Percentiles rank a stretch among this genome's conserved stretches.
phyloP scores from a whole-genome alignment of 331 rosid species.

The Cydonia oblonga region DNA sequence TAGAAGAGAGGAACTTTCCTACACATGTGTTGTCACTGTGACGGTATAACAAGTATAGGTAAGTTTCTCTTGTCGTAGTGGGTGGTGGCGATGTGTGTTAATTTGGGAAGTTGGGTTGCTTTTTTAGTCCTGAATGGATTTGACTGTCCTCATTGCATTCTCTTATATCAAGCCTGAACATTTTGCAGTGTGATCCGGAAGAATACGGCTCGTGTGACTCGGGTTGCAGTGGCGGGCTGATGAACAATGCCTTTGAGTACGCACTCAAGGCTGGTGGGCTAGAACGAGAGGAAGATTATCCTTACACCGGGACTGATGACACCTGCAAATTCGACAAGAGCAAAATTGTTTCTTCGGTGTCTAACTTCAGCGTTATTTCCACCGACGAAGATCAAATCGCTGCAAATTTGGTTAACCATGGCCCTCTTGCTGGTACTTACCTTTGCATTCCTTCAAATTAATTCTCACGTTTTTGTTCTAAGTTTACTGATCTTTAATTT shows the following conservation, averaged over 20 bases:
- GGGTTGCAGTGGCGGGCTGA: conserved; percentile 81
- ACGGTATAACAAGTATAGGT: neutral
- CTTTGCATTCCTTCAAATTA: neutral
- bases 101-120: neutral
- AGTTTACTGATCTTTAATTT: neutral
- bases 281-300: conserved; percentile 62
- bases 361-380: conserved; percentile 75
- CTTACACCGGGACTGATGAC: conserved; percentile 73
- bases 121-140: neutral
- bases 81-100: neutral
- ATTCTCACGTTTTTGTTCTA: neutral
- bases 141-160: neutral
- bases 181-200: conserved; percentile 85
- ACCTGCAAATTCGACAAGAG: conserved; percentile 72
- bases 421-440: conserved; percentile 79
- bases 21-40: neutral
- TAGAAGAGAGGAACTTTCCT: neutral
- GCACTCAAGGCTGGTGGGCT: conserved; percentile 69
- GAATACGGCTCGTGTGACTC: conserved; percentile 55
- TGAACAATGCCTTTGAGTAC: conserved; percentile 82
- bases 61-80: neutral
- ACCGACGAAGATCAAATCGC: conserved; percentile 82
- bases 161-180: neutral
- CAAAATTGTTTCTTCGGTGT: conserved; percentile 53
- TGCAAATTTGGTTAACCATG: conserved; percentile 76